Percentiles rank a stretch among this genome's conserved stretches.
These are phyloP conservation scores for Wickerhamia fluorescens DNA, from an alignment of 805 yeast genomes.

Conservation along the genomic window DNA sequence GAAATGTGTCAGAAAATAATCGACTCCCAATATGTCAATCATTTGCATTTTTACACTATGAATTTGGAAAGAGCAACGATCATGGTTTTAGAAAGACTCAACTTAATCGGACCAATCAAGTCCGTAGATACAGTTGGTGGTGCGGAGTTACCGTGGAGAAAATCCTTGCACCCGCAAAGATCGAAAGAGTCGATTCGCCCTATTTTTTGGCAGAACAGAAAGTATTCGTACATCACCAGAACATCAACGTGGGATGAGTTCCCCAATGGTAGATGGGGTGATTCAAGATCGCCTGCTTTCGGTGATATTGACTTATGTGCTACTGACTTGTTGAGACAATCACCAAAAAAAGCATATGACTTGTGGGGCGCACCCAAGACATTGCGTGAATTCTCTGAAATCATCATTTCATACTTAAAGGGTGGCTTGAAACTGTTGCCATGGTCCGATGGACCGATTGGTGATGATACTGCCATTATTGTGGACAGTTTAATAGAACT, in stretches of 20 bases:
- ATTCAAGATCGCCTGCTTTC: conserved; percentile 94
- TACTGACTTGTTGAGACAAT: conserved; percentile 72
- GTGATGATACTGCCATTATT: conserved; percentile 65
- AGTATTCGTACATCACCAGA: conserved; percentile 79
- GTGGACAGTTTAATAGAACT: conserved; percentile 52
- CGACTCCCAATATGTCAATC: conserved; percentile 67
- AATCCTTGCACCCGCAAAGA: conserved; percentile 75
- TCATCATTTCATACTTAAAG: conserved; percentile 62
- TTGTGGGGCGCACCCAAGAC: conserved; percentile 81
- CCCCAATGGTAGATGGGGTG: conserved; percentile 99
- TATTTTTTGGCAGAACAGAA: conserved; percentile 93
- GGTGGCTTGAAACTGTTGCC: conserved; percentile 76
- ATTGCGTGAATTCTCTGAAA: conserved; percentile 49
- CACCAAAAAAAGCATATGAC: conserved; percentile 70
- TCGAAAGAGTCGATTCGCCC: conserved; percentile 82
- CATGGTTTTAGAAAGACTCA: conserved; percentile 75
- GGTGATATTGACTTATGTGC: conserved; percentile 84
- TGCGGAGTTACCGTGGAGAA: conserved; percentile 75
- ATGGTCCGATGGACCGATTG: conserved; percentile 91
- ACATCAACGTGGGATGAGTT: conserved; percentile 97
- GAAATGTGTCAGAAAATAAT: conserved; percentile 75
- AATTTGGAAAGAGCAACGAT: conserved; percentile 87
- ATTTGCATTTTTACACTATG: conserved; percentile 96
- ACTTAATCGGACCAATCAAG: conserved; percentile 42
- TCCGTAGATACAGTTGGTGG: conserved; percentile 34